Conservation (phyloP, 148 eudicot genomes). For the Heliamphora exappendiculata region DNA sequence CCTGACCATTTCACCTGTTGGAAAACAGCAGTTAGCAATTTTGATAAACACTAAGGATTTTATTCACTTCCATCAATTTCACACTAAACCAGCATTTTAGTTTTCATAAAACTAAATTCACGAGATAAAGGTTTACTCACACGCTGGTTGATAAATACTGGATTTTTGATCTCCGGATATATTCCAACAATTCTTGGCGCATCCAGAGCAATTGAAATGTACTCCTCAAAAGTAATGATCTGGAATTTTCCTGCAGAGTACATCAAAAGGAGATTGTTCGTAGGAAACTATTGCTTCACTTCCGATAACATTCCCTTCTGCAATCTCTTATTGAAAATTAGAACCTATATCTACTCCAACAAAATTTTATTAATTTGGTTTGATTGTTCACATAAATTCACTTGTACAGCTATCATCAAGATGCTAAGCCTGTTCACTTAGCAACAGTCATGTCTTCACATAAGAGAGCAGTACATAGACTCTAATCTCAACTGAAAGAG, state of each 20-base stretch:
- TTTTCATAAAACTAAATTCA: background rate
- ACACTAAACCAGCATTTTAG: background rate
- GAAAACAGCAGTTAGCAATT: slow-evolving; percentile 9
- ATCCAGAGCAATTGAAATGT: slow-evolving; percentile 79
- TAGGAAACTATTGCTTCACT: background rate
- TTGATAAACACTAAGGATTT: background rate
- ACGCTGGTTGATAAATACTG: slow-evolving; percentile 74
- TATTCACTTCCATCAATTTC: background rate
- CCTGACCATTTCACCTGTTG: slow-evolving; percentile 84
- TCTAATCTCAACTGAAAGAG: background rate
- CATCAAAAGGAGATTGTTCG: background rate
- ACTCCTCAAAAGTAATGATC: slow-evolving; percentile 91
- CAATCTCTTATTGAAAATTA: background rate
- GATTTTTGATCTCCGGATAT: slow-evolving; percentile 94
- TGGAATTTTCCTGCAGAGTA: slow-evolving; percentile 62
- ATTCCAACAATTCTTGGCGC: slow-evolving; percentile 93
- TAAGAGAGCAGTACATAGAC: background rate
- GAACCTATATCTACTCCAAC: background rate
- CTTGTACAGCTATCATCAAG: background rate
- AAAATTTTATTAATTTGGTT: background rate
- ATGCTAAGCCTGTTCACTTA: background rate
- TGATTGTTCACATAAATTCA: background rate
- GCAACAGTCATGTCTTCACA: background rate
- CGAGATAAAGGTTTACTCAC: slow-evolving; percentile 36
- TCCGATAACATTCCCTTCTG: background rate